These are phyloP conservation scores for Sporothrix phasma DNA, from an alignment of 2,329 filamentous ascomycete genomes.

Conservation along the genomic window DNA sequence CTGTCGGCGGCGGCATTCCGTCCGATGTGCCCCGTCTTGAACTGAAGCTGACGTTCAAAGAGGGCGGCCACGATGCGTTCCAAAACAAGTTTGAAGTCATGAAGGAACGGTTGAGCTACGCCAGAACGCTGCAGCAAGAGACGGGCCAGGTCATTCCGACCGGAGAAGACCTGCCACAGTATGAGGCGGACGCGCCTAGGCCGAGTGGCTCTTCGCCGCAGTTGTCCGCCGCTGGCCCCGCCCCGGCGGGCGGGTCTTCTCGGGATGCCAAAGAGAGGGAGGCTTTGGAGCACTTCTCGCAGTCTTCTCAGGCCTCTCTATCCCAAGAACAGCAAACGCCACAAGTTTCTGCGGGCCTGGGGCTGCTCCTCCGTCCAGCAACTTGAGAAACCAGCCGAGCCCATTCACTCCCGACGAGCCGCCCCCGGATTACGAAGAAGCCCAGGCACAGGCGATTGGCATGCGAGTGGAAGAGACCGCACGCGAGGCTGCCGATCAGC, in stretches of 20 bases:
- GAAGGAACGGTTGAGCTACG: slow-evolving; percentile 73
- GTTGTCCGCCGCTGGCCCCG: not conserved
- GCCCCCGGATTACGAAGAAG: slow-evolving; percentile 85
- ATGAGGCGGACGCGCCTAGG: slow-evolving; percentile 45
- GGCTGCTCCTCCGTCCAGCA: not conserved
- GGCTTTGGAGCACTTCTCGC: slow-evolving; percentile 15
- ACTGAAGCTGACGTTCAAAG: slow-evolving; percentile 80
- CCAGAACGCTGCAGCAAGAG: slow-evolving; percentile 62
- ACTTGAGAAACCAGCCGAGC: slow-evolving; percentile 11
- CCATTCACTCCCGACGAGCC: slow-evolving; percentile 55
- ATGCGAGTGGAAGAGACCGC: slow-evolving; percentile 58
- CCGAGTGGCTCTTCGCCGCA: slow-evolving; percentile 20
- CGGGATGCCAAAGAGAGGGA: slow-evolving; percentile 10
- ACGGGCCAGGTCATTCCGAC: slow-evolving; percentile 55
- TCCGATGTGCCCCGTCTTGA: slow-evolving; percentile 62
- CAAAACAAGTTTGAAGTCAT: slow-evolving; percentile 72
- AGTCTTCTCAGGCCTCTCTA: too few relatives aligned
- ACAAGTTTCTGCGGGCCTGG: not conserved
- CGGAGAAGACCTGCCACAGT: slow-evolving; percentile 79
- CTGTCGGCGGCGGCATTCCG: slow-evolving; percentile 74
- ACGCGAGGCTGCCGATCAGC: slow-evolving; percentile 60
- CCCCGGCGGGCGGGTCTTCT: not conserved
- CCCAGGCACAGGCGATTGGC: slow-evolving; percentile 59
- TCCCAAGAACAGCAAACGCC: slow-evolving; percentile 18
- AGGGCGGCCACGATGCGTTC: slow-evolving; percentile 91